phyloP scores from a whole-genome alignment of 208 protist genomes.

The Strigomonas galati region DNA sequence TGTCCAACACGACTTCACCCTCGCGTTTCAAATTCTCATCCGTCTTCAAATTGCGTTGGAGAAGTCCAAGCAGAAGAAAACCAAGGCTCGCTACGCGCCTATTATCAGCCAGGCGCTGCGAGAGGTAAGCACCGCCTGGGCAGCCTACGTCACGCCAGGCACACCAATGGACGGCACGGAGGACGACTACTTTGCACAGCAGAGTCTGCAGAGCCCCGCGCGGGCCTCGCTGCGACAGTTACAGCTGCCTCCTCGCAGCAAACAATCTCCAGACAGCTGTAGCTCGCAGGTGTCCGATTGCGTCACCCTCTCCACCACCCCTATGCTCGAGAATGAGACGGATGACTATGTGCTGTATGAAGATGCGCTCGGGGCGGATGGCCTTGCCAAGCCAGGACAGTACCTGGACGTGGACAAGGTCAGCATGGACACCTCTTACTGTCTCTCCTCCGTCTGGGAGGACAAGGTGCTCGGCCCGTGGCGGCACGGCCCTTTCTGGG shows the following conservation, averaged over 20 bases:
- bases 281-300: no score
- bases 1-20: not conserved
- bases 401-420: slow-evolving; percentile 8
- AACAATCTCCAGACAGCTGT: no score
- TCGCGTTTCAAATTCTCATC: not conserved
- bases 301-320: no score
- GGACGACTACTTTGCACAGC: not conserved
- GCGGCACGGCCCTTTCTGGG: slow-evolving; percentile 7
- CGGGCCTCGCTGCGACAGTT: no score
- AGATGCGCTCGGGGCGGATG: no score
- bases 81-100: not conserved
- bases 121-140: slow-evolving; percentile 1
- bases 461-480: slow-evolving; percentile 19
- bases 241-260: no score
- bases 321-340: no score
- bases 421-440: slow-evolving; percentile 19
- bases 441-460: slow-evolving; percentile 23
- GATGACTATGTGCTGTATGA: no score
- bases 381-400: no score
- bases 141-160: not conserved
- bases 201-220: no score
- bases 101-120: not conserved
- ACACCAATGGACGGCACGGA: not conserved
- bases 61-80: not conserved
- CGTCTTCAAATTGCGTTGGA: not conserved